Evolutionary conservation across 352 stramenopile genomes (phyloP).

Genomic region (Peronospora farinosa): DNA sequence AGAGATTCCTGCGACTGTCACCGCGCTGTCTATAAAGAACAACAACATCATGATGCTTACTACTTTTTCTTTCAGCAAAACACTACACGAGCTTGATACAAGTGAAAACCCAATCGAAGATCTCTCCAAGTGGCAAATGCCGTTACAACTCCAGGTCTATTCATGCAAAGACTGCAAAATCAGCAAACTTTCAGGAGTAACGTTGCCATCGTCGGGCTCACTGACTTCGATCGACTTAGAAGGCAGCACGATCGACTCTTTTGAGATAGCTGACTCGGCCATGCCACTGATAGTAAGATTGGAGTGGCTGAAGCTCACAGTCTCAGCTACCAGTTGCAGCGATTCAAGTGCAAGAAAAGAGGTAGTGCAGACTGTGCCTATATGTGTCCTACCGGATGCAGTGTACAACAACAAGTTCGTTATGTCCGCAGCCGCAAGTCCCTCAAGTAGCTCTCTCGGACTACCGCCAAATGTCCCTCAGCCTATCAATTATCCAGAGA

Average conservation of each 20-base stretch:
- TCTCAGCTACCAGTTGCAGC: conserved; percentile 23
- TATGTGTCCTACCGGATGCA: conserved; percentile 34
- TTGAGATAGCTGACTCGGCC: conserved; percentile 24
- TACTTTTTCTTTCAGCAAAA: conserved; percentile 24
- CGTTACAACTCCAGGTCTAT: conserved; percentile 25
- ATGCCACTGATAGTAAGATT: conserved; percentile 15
- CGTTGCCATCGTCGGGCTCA: conserved; percentile 20
- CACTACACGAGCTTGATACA: conserved; percentile 21
- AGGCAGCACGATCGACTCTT: conserved; percentile 23
- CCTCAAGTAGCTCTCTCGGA: background rate
- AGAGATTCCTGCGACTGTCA: conserved; percentile 24
- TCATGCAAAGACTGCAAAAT: conserved; percentile 28
- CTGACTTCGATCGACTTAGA: conserved; percentile 25
- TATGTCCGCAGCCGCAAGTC: conserved; percentile 2
- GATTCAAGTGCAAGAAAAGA: conserved; percentile 21
- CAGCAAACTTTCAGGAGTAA: conserved; percentile 24
- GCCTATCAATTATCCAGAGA: background rate
- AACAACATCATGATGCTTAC: conserved; percentile 23
- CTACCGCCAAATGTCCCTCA: conserved; percentile 7
- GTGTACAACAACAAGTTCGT: conserved; percentile 31
- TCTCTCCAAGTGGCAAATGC: conserved; percentile 33
- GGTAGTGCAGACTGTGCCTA: conserved; percentile 12
- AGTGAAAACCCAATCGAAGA: conserved; percentile 27
- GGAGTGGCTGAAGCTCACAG: conserved; percentile 14
- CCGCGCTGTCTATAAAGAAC: conserved; percentile 23